Conservation (phyloP, 2,329 filamentous ascomycete genomes). For the Aspergillus chevalieri region DNA sequence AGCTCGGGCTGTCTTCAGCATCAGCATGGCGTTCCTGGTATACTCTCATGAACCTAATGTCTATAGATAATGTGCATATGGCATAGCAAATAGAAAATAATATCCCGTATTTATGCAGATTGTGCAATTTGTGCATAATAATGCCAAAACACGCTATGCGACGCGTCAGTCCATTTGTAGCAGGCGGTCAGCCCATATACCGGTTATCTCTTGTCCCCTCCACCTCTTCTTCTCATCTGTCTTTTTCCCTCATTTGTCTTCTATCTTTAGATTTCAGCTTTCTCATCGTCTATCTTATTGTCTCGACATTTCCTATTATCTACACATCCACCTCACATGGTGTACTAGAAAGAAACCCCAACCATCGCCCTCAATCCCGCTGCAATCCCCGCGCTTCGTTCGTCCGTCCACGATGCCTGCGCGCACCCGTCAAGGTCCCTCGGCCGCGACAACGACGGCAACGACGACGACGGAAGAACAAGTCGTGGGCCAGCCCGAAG, state of each 20-base stretch:
- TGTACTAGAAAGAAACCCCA: conserved; percentile 12
- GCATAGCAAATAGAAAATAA: not conserved
- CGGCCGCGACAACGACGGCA: conserved; percentile 14
- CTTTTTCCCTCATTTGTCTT: not conserved
- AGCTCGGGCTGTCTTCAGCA: not conserved
- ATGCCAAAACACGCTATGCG: not conserved
- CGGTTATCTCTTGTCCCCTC: not conserved
- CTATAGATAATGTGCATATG: not conserved
- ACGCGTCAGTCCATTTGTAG: not conserved
- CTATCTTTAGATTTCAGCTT: not conserved
- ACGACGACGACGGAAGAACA: conserved; percentile 13
- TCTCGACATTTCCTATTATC: not conserved
- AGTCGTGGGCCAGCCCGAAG: conserved; percentile 22
- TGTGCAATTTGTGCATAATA: not conserved
- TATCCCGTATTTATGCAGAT: not conserved
- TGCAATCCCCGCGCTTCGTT: conserved; percentile 16
- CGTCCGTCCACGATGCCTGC: conserved; percentile 32
- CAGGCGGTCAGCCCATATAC: not conserved
- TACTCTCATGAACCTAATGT: not conserved
- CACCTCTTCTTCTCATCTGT: not conserved
- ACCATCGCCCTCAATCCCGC: conserved; percentile 6
- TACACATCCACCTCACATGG: conserved; percentile 8
- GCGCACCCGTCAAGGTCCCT: conserved; percentile 36
- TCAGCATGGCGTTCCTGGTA: not conserved
- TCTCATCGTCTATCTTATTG: not conserved